Percentiles rank a stretch among this genome's conserved stretches.
These are phyloP conservation scores for Aspergillus alliaceus DNA, from an alignment of 2,329 filamentous ascomycete species.

Conservation along the genomic window DNA sequence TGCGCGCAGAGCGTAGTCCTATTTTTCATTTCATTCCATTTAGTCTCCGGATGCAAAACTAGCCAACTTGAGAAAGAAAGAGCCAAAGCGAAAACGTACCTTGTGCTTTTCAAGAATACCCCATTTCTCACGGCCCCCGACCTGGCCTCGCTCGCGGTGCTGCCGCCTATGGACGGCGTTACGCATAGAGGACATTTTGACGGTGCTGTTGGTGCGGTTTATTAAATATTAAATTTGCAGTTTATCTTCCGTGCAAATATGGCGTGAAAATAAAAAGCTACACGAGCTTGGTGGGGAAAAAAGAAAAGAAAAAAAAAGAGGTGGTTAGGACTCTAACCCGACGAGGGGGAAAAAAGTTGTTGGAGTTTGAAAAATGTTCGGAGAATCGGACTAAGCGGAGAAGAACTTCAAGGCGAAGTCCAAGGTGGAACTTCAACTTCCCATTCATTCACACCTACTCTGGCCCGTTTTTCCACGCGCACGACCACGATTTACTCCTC, in stretches of 20 bases:
- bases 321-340: no score
- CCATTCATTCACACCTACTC: no score
- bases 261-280: background rate
- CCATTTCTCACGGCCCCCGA: constrained; percentile 77
- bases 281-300: no score
- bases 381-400: background rate
- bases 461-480: no score
- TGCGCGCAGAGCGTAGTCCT: constrained; percentile 66
- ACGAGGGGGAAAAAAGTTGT: background rate
- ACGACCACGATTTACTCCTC: no score
- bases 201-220: background rate
- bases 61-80: no score
- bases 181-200: constrained; percentile 57
- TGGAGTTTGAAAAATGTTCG: background rate
- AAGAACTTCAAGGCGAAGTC: no score
- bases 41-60: no score
- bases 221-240: background rate
- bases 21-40: constrained; percentile 9
- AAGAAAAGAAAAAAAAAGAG: background rate
- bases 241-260: background rate
- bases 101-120: constrained; percentile 97
- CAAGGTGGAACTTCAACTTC: no score
- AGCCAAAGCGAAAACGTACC: no score
- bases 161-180: constrained; percentile 74
- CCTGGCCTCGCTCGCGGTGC: constrained; percentile 88